A percentile compares a stretch with the other conserved stretches of the same genome.
These are phyloP conservation scores for Plasmodium falciparum DNA, from an alignment of 169 alveolate species.

Conservation along the genomic window DNA sequence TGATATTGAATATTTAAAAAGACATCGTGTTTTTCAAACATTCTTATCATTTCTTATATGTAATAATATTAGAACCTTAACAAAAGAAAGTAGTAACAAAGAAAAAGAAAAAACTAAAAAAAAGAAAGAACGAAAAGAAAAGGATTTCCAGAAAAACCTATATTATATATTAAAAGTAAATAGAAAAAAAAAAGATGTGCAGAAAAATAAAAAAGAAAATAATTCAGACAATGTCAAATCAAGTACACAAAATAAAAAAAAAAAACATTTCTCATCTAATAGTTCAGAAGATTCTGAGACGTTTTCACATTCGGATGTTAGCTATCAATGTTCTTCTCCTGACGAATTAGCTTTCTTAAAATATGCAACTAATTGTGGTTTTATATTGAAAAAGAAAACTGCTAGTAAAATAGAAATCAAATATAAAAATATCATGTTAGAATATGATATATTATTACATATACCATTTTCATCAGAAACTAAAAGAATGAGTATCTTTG, in stretches of 20 bases:
- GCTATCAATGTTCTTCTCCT: constrained; percentile 98
- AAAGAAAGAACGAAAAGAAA: constrained; percentile 74
- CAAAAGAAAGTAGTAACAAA: constrained; percentile 30
- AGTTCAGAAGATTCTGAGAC: constrained; percentile 70
- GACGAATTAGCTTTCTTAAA: constrained; percentile 98
- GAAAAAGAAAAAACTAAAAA: constrained; percentile 43
- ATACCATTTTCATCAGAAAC: constrained; percentile 98
- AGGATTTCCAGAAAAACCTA: constrained; percentile 79
- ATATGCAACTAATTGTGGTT: constrained; percentile 94
- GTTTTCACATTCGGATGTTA: constrained; percentile 81
- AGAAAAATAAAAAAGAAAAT: constrained; percentile 21
- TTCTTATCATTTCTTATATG: constrained; percentile 84
- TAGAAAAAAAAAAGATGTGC: constrained; percentile 25
- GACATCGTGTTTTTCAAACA: constrained; percentile 78
- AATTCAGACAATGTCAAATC: background rate
- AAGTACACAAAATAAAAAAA: background rate
- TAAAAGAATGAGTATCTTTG: constrained; percentile 98
- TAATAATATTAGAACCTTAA: constrained; percentile 83
- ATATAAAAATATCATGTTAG: constrained; percentile 76
- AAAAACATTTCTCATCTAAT: constrained; percentile 23
- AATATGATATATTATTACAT: constrained; percentile 91
- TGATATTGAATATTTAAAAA: constrained; percentile 59
- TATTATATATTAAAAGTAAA: constrained; percentile 77
- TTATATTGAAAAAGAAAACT: constrained; percentile 92
- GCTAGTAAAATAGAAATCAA: constrained; percentile 88